Evolutionary conservation across 1,284 basidiomycete genomes (phyloP).

Genomic region (Sphagnurus paluster): DNA sequence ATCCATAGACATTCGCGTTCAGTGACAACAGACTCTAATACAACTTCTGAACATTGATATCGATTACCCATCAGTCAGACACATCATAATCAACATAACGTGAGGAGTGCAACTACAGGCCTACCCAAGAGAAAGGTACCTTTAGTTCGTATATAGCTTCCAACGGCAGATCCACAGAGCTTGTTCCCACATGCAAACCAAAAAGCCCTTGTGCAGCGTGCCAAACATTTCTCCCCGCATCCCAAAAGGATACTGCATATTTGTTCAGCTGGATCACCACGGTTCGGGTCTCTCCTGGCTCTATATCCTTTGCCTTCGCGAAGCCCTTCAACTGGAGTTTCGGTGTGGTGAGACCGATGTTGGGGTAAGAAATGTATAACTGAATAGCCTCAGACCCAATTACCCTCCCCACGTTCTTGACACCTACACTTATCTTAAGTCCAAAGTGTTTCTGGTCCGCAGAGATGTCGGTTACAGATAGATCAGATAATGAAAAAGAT

Average conservation of each 20-base stretch:
- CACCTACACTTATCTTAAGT: slow-evolving; percentile 41
- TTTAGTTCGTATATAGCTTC: slow-evolving; percentile 36
- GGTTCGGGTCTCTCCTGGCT: slow-evolving; percentile 9
- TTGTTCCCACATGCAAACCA: slow-evolving; percentile 46
- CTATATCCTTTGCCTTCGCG: slow-evolving; percentile 18
- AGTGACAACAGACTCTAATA: neutral
- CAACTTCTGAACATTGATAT: too few relatives aligned
- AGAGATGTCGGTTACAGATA: slow-evolving; percentile 34
- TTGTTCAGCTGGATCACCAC: slow-evolving; percentile 18
- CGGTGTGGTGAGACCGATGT: slow-evolving; percentile 55
- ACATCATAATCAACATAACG: neutral
- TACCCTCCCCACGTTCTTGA: slow-evolving; percentile 58
- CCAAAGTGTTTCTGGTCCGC: slow-evolving; percentile 32
- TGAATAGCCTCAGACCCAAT: slow-evolving; percentile 69
- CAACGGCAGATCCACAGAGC: slow-evolving; percentile 45
- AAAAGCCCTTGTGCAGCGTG: slow-evolving; percentile 44
- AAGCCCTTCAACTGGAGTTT: slow-evolving; percentile 49
- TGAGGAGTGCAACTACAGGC: slow-evolving; percentile 30
- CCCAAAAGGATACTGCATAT: slow-evolving; percentile 58
- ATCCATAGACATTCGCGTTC: slow-evolving; percentile 9
- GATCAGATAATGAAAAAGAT: slow-evolving; percentile 55
- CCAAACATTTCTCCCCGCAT: slow-evolving; percentile 43
- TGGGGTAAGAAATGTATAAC: slow-evolving; percentile 62
- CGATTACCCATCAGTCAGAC: too few relatives aligned
- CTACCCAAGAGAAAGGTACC: slow-evolving; percentile 47